Evolutionary conservation across 2,329 filamentous ascomycete genomes (phyloP).

Genomic region (Pseudocercospora macadamiae): DNA sequence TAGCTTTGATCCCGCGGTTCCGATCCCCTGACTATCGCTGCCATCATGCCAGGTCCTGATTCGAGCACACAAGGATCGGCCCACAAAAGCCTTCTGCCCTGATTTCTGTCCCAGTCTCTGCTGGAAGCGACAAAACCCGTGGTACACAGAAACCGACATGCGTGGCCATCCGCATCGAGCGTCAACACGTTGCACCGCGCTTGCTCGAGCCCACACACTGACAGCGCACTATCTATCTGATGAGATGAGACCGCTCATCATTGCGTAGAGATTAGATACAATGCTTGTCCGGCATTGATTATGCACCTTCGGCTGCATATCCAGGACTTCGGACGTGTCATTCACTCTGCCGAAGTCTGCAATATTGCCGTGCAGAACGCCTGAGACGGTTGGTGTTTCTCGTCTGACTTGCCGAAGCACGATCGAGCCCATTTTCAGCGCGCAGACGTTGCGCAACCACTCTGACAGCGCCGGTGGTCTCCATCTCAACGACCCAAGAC

Average conservation of each 20-base stretch:
- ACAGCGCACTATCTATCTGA: not conserved
- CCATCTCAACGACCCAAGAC: not conserved
- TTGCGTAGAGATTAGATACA: not conserved
- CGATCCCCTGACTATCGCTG: not conserved
- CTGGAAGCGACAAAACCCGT: not conserved
- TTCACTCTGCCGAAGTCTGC: not conserved
- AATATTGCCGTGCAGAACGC: constrained; percentile 1
- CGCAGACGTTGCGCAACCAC: not conserved
- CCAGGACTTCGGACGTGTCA: not conserved
- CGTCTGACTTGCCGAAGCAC: not conserved
- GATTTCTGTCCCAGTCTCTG: not conserved
- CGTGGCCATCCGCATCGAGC: constrained; percentile 4
- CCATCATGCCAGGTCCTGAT: not conserved
- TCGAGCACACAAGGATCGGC: not conserved
- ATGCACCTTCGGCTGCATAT: not conserved
- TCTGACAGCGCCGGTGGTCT: not conserved
- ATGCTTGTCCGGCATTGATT: not conserved
- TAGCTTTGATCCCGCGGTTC: not conserved
- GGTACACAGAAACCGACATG: constrained; percentile 1
- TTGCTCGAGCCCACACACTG: too few species aligned
- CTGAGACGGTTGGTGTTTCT: not conserved
- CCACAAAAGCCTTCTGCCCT: not conserved
- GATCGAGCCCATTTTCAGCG: not conserved
- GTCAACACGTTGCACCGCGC: not conserved
- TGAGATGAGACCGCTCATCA: not conserved